Conservation (phyloP, 345 rosid genomes). For the Durio zibethinus region DNA sequence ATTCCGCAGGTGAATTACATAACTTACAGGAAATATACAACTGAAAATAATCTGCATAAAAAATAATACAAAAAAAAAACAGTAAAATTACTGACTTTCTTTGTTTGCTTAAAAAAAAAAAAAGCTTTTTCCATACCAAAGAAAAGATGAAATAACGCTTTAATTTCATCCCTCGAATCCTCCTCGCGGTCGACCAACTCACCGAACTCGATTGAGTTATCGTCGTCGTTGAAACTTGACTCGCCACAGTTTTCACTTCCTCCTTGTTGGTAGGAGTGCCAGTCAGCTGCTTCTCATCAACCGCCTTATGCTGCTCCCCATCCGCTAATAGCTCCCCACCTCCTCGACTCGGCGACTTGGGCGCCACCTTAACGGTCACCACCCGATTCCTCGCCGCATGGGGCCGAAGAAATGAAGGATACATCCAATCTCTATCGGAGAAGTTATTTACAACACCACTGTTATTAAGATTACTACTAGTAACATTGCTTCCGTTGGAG, state of each 20-base stretch:
- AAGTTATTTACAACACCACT: constrained; percentile 19
- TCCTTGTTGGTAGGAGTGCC: constrained; percentile 18
- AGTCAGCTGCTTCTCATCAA: constrained; percentile 24
- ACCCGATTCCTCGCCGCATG: constrained; percentile 44
- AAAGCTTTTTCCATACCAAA: constrained; percentile 28
- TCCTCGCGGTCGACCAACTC: constrained; percentile 32
- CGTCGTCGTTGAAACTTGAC: constrained; percentile 27
- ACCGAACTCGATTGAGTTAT: constrained; percentile 20
- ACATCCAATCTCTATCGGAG: constrained; percentile 59
- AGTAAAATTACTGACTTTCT: neutral
- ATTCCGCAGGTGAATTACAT: constrained; percentile 46
- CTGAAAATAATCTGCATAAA: constrained; percentile 57
- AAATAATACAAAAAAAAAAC: neutral
- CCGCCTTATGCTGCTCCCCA: constrained; percentile 22
- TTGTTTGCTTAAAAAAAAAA: neutral
- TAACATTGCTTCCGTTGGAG: neutral
- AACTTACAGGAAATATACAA: constrained; percentile 45
- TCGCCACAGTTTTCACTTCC: constrained; percentile 26
- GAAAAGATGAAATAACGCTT: constrained; percentile 30
- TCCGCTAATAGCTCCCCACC: constrained; percentile 13
- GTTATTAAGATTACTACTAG: neutral
- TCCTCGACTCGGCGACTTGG: constrained; percentile 22
- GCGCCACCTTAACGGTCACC: constrained; percentile 33
- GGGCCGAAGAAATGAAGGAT: constrained; percentile 56
- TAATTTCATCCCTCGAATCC: constrained; percentile 31